Evolutionary conservation across 768 basidiomycete genomes (phyloP), one percentile per base, ranked within the genome.

Genomic region (Lentinula aciculospora): DNA sequence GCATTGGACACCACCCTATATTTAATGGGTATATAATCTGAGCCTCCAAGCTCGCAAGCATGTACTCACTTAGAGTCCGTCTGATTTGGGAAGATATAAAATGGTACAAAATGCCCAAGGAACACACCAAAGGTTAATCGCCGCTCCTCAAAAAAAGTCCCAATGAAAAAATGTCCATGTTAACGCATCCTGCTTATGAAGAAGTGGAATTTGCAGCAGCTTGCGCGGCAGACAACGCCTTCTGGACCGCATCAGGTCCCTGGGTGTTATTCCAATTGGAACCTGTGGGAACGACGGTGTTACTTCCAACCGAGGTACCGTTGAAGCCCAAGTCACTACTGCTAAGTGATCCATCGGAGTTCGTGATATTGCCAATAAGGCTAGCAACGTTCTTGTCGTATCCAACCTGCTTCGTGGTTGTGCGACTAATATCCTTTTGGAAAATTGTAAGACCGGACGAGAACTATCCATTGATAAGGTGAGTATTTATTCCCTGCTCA

Each of bases 351-450:
- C 65, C 67, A 46, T 68, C 65, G 1, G 48, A 12, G 3, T 62
- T 61, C 36, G 63, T 31, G n/a, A 68, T 36, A 29, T 64, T 37
- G 17, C n/a, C 55, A 49, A 61, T 27, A 44, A 64, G 57, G 37
- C 48, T 27, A 5, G 62, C 64, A 21, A 68, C 51, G 2, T 48
- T 13, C n/a, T 58, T 23, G 48, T 68, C 65, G 50, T 56, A 68
- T 8, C 67, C 67, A 56, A 64, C 57, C 21, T 64, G 62, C 25
- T 60, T 56, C 29, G 49, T 59, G 3, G 61, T 58, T 31, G 61
- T 56, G 34, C 63, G 64, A 25, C 59, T 57, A 17, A 68, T 56
- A 37, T 68, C 65, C 29, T 61, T 55, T 23, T 61, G 54, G 63
- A 69, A 67, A 31, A 59, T 57, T 23, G 54, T 21, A n/a, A 67